Evolutionary conservation across 2,329 filamentous ascomycete genomes (phyloP), one percentile per base, ranked within the genome.

Genomic region (Pezicula rhizophila): DNA sequence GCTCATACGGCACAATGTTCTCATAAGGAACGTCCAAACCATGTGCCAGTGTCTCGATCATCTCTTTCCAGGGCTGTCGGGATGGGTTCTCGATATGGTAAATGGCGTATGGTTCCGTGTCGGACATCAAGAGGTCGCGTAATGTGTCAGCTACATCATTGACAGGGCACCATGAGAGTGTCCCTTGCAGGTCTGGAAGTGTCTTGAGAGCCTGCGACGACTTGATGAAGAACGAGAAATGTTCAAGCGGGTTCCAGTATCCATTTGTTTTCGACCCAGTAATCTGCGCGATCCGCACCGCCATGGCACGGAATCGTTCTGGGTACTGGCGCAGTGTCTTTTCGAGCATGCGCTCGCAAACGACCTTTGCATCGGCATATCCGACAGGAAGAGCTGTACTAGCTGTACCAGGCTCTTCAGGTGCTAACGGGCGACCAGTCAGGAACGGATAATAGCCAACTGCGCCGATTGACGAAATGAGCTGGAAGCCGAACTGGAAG

Each of bases 291-390:
- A 18, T 18, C 18, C 18, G 18, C 18, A 18, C 18, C 18, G 18
- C 18, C 18, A 18, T 18, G 18, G 18, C 18, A 18, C 18, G 18
- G 18, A 18, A 18, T 3, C 18, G 18, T 18, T 18, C 18, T 18
- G 18, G 18, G 18, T 18, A 18, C 18, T 18, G 18, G 18, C 18
- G 18, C 18, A 18, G 18, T 18, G 18, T 18, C 18, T 18, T 18
- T 18, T 73, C 68, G 0, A 80, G 66, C 60, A 78, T 73, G 3
- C 63, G 59, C 54, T 80, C 76, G 57, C 75, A 78, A 0, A 67
- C 66, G 35, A 57, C 72, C 53, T 80, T 80, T 4, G 72, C 77
- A 7, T 79, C 74, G n/a, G 64, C 66, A 52, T 80, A 79, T 15
- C 76, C 76, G 4, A 63, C 70, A 1, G 68, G 66, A 4, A 76